Percentiles rank a stretch among this genome's conserved stretches.
Evolutionary conservation across 352 stramenopile genomes (phyloP).

Genomic region (Pythium utonaiense): DNA sequence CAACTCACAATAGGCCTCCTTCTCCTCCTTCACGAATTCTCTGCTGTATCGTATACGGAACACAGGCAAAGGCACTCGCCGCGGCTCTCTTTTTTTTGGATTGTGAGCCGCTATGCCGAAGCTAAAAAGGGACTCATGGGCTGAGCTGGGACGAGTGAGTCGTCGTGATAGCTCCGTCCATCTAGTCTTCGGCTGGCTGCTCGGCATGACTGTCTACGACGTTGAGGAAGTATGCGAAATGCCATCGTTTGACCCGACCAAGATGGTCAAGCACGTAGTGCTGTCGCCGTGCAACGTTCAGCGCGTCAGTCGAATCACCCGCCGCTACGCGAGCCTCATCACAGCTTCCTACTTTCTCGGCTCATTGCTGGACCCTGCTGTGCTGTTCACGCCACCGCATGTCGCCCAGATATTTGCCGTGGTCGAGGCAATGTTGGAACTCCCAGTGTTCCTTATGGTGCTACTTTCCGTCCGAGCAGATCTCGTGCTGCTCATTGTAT

Average conservation of each 20-base stretch:
- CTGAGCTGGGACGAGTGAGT: too few relatives aligned
- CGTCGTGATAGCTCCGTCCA: too few relatives aligned
- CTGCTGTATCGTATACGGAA: too few relatives aligned
- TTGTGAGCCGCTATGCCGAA: too few relatives aligned
- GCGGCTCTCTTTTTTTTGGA: too few relatives aligned
- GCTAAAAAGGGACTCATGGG: too few relatives aligned
- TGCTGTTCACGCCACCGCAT: background rate
- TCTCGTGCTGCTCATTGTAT: constrained; percentile 11
- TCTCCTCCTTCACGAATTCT: too few relatives aligned
- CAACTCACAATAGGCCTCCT: too few relatives aligned
- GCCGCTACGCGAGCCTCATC: background rate
- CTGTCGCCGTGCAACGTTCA: background rate
- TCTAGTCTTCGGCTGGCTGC: too few relatives aligned
- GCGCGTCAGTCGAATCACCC: background rate
- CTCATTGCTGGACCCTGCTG: background rate
- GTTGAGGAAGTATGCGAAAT: background rate
- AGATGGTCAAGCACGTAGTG: constrained; percentile 10
- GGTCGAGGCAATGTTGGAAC: background rate
- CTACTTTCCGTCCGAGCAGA: constrained; percentile 17
- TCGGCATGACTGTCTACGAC: constrained; percentile 1
- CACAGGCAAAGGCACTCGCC: too few relatives aligned
- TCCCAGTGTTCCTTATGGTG: background rate
- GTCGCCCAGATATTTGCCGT: background rate
- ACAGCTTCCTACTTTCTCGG: constrained; percentile 7
- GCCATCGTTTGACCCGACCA: constrained; percentile 4